Evolutionary conservation across 192 early-diverging fungal species (phyloP), one percentile per base, ranked within the genome.

Genomic region (Allomyces macrogynus): DNA sequence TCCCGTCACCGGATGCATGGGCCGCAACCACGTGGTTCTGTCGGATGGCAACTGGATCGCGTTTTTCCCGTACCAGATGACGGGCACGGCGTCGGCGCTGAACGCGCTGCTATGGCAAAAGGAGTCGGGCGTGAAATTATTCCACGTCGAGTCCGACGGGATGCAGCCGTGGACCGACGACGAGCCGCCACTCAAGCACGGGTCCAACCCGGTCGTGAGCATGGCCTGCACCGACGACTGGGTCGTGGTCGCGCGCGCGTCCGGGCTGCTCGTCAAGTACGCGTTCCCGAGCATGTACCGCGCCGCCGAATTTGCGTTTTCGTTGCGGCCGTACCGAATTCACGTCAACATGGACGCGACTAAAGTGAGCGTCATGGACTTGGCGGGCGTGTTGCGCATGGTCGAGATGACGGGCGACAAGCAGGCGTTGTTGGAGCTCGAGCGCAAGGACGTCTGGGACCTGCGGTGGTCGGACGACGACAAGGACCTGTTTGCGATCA

Each of bases 381-480:
- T 67, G 16, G 24, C 76, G 4, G 80, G 80, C n/a, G 66, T 84
- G 0, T 64, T 80, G 23, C 80, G 78, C 63, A 25, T 84, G 18
- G 70, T 83, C 4, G 71, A 76, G 44, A 68, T 81, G n/a, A 42
- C 14, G 10, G 9, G 43, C 49, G 67, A 63, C 60, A 62, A 60
- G 10, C 68, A 24, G 23, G 73, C 65, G 22, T 60, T 83, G 25
- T 61, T 79, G n/a, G 74, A 79, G 5, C 74, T 83, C 64, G 78
- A 83, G 68, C 66, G 79, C 27, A 79, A 79, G 62, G 81, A 83
- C 70, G 81, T 83, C 2, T 83, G 81, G 78, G 79, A 79, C 66
- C 44, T 83, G 22, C 63, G 72, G 57, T 81, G 81, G 81, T 78
- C 82, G 0, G 67, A 69, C 20, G 82, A 83, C 64, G 71, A 80